These are phyloP conservation scores for Suillus clintonianus DNA, from an alignment of 768 basidiomycete genomes.

Conservation along the genomic window DNA sequence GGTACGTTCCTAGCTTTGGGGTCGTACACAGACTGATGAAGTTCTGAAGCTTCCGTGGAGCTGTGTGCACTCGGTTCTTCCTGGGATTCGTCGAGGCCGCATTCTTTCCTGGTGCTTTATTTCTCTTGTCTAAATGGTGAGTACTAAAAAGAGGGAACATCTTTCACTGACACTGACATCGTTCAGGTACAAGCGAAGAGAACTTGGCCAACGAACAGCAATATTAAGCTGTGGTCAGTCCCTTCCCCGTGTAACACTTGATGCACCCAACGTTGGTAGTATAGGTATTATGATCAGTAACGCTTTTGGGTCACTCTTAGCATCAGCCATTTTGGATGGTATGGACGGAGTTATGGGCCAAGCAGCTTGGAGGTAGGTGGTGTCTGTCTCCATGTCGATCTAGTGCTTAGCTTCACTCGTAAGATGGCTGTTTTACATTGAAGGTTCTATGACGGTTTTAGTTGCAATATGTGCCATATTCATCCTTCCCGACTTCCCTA, in stretches of 20 bases:
- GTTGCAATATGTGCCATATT: conserved; percentile 56
- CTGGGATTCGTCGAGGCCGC: conserved; percentile 76
- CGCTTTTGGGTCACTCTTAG: conserved; percentile 79
- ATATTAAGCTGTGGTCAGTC: conserved; percentile 55
- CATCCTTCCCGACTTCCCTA: conserved; percentile 76
- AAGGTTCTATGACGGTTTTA: conserved; percentile 56
- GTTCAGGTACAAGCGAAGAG: conserved; percentile 65
- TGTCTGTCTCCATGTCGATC: neutral
- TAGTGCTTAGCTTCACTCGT: neutral
- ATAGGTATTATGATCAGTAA: conserved; percentile 68
- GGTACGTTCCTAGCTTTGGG: conserved; percentile 20
- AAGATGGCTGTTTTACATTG: conserved; percentile 76
- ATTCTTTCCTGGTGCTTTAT: conserved; percentile 68
- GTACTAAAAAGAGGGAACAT: conserved; percentile 14
- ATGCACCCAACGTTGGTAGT: neutral
- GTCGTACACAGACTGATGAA: conserved; percentile 1
- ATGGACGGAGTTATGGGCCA: conserved; percentile 73
- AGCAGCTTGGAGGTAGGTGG: conserved; percentile 68
- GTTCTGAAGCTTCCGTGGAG: conserved; percentile 56
- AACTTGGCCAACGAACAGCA: conserved; percentile 70
- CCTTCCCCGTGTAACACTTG: neutral
- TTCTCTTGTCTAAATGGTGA: conserved; percentile 35
- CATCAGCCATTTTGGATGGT: conserved; percentile 68
- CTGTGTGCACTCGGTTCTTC: conserved; percentile 69
- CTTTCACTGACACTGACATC: conserved; percentile 57